Conservation (phyloP, 2,329 filamentous ascomycete species). For the Stachybotrys chartarum region DNA sequence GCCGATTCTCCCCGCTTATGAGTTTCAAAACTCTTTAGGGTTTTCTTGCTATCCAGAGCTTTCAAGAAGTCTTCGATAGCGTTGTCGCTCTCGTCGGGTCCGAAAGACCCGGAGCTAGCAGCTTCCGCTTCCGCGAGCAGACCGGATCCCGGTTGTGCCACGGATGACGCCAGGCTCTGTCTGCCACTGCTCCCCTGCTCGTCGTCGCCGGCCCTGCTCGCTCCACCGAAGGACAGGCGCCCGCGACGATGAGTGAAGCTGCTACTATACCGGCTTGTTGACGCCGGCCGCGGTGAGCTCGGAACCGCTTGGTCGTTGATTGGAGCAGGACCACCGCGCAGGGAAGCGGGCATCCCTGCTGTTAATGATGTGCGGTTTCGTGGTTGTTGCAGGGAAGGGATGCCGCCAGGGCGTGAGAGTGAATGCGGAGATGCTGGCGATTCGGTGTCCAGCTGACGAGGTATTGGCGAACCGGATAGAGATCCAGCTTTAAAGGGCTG, state of each 20-base stretch:
- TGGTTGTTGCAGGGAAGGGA: conserved; percentile 43
- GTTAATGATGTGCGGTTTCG: conserved; percentile 67
- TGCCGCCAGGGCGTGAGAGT: conserved; percentile 36
- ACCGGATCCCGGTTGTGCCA: conserved; percentile 68
- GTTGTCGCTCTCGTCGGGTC: conserved; percentile 75
- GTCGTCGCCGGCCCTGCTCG: conserved; percentile 59
- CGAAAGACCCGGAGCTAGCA: conserved; percentile 58
- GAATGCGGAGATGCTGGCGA: conserved; percentile 50
- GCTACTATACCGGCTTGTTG: conserved; percentile 82
- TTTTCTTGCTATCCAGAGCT: conserved; percentile 79
- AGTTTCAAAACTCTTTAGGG: conserved; percentile 70
- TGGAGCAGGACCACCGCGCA: conserved; percentile 58
- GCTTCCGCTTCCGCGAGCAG: conserved; percentile 65
- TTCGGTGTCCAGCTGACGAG: conserved; percentile 40
- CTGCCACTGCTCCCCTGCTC: conserved; percentile 76
- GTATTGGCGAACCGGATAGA: conserved; percentile 77
- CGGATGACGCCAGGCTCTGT: conserved; percentile 64
- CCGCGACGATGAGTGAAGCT: conserved; percentile 84
- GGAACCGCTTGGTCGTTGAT: conserved; percentile 60
- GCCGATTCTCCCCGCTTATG: conserved; percentile 61
- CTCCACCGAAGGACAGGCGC: conserved; percentile 68
- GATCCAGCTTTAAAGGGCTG: conserved; percentile 96
- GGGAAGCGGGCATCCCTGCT: conserved; percentile 66
- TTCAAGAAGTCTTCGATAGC: conserved; percentile 84
- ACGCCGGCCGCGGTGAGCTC: conserved; percentile 71